Conservation (phyloP, 208 protist species). For the Leishmania arabica region DNA sequence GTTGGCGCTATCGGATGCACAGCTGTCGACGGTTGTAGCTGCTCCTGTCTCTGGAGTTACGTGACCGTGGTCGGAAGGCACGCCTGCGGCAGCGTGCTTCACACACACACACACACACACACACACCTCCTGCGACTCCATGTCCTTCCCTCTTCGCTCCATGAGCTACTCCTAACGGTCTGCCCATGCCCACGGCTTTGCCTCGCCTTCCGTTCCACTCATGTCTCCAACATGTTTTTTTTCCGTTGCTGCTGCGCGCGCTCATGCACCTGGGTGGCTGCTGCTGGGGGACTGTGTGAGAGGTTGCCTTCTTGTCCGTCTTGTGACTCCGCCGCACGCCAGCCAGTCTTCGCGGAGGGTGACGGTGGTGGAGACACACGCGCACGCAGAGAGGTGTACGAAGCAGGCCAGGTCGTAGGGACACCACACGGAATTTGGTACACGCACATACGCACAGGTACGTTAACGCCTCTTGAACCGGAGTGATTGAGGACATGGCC, state of each 20-base stretch:
- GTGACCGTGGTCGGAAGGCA: background rate
- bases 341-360: background rate
- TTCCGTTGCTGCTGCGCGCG: background rate
- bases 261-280: background rate
- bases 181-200: background rate
- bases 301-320: background rate
- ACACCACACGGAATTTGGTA: no score
- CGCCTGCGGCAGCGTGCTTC: background rate
- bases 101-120: no score
- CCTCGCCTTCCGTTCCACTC: background rate
- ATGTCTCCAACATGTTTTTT: background rate
- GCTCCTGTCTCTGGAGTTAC: background rate
- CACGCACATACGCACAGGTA: background rate
- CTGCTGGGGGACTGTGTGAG: background rate
- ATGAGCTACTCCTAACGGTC: background rate
- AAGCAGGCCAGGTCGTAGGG: background rate
- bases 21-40: background rate
- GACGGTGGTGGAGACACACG: background rate
- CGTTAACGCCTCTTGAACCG: background rate
- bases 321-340: background rate
- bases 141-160: background rate
- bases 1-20: background rate
- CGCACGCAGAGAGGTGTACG: background rate
- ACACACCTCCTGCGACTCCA: background rate
- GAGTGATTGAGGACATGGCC: background rate